Percentiles rank a stretch among this genome's conserved stretches.
phyloP scores from a whole-genome alignment of 2,329 filamentous ascomycete species.

The Penicillium sp. region DNA sequence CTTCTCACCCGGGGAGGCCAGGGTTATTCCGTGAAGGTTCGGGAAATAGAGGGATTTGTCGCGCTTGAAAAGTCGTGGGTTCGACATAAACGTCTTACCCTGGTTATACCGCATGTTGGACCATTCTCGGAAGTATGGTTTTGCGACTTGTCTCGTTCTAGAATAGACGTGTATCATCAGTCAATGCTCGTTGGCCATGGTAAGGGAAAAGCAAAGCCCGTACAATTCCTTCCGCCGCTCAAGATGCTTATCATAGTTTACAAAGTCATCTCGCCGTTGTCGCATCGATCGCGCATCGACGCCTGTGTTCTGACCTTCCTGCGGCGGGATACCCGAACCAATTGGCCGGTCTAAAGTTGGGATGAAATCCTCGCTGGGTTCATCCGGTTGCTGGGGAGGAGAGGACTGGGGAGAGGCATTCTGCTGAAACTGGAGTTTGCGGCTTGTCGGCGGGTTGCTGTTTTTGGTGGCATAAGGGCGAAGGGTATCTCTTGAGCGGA shows the following conservation, averaged over 20 bases:
- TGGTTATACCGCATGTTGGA: constrained; percentile 78
- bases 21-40: constrained; percentile 81
- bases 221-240: constrained; percentile 76
- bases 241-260: constrained; percentile 84
- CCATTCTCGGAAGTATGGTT: constrained; percentile 97
- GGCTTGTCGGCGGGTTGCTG: constrained; percentile 18
- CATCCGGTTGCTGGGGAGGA: constrained; percentile 4
- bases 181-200: not conserved
- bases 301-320: constrained; percentile 80
- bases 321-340: constrained; percentile 75
- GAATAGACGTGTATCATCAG: constrained; percentile 6
- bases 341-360: constrained; percentile 72
- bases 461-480: constrained; percentile 37
- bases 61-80: constrained; percentile 79
- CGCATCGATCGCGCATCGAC: constrained; percentile 69
- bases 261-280: constrained; percentile 78
- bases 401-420: constrained; percentile 31
- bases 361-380: constrained; percentile 51
- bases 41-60: constrained; percentile 90
- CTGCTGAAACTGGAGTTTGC: constrained; percentile 34
- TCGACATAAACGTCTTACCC: constrained; percentile 90
- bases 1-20: constrained; percentile 62
- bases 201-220: constrained; percentile 27
- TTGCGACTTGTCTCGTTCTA: constrained; percentile 75
- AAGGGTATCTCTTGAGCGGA: constrained; percentile 28